Conservation (phyloP, 2,329 filamentous ascomycete genomes). For the Aureobasidium sp. region DNA sequence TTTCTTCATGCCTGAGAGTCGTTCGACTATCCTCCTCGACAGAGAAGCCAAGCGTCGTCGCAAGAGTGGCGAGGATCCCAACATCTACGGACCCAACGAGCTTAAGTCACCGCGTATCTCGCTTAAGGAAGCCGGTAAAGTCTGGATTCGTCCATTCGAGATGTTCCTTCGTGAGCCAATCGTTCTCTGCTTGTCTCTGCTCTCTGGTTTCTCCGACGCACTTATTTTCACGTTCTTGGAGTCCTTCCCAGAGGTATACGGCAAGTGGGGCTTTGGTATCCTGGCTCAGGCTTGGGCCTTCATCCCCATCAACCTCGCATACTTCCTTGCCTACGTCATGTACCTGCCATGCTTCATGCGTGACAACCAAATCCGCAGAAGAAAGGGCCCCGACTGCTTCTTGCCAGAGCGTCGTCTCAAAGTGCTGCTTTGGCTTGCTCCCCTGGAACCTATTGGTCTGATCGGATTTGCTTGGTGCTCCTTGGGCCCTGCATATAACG, state of each 20-base stretch:
- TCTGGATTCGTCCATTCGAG: constrained; percentile 56
- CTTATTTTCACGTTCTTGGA: constrained; percentile 74
- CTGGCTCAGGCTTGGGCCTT: constrained; percentile 52
- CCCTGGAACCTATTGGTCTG: constrained; percentile 56
- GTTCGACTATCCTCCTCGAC: constrained; percentile 68
- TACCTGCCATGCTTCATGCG: constrained; percentile 43
- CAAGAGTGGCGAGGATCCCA: constrained; percentile 36
- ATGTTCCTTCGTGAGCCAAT: constrained; percentile 71
- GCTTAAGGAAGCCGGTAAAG: constrained; percentile 34
- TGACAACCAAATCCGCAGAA: constrained; percentile 45
- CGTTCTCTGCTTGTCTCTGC: constrained; percentile 58
- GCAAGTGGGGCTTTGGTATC: constrained; percentile 50
- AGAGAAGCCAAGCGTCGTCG: constrained; percentile 71
- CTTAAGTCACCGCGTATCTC: constrained; percentile 35
- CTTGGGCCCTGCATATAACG: constrained; percentile 42
- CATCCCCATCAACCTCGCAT: constrained; percentile 51
- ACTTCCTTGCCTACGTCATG: constrained; percentile 51
- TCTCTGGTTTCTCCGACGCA: constrained; percentile 64
- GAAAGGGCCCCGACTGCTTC: constrained; percentile 36
- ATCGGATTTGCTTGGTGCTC: constrained; percentile 63
- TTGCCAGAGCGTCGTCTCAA: constrained; percentile 57
- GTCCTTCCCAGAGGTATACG: constrained; percentile 58
- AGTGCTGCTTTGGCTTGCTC: constrained; percentile 54
- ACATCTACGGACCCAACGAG: constrained; percentile 67
- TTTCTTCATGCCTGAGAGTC: constrained; percentile 63